phyloP scores from a whole-genome alignment of 441 rosid species.

The Gossypium aridum region DNA sequence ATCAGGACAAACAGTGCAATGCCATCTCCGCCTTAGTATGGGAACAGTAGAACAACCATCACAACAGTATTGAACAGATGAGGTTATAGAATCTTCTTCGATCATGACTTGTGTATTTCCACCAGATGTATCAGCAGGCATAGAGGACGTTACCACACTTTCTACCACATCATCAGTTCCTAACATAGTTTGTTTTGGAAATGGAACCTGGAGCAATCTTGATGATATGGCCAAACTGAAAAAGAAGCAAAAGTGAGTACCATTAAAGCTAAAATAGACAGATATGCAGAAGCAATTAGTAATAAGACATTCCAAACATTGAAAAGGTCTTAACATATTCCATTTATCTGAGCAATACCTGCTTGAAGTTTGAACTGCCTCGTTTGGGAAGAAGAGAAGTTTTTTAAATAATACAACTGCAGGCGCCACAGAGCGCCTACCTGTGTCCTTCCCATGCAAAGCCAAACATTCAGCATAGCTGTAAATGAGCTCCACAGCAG shows the following conservation, averaged over 20 bases:
- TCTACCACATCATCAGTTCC: slow-evolving; percentile 83
- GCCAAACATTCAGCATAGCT: slow-evolving; percentile 98
- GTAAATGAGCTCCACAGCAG: slow-evolving; percentile 92
- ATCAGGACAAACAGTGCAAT: slow-evolving; percentile 98
- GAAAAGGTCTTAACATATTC: neutral
- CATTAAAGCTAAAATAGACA: slow-evolving; percentile 11
- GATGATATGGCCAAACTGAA: slow-evolving; percentile 98
- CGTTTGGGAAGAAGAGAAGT: slow-evolving; percentile 74
- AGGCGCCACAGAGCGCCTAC: slow-evolving; percentile 73
- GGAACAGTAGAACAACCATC: slow-evolving; percentile 99
- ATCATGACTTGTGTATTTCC: slow-evolving; percentile 81
- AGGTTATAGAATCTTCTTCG: slow-evolving; percentile 95
- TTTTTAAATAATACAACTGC: slow-evolving; percentile 85
- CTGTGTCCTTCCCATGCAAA: slow-evolving; percentile 69
- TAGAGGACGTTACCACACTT: slow-evolving; percentile 47
- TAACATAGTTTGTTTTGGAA: slow-evolving; percentile 97
- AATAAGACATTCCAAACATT: neutral
- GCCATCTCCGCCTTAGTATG: slow-evolving; percentile 97
- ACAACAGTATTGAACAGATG: slow-evolving; percentile 99
- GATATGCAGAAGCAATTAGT: slow-evolving; percentile 2
- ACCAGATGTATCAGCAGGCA: slow-evolving; percentile 55
- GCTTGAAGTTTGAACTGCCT: slow-evolving; percentile 98
- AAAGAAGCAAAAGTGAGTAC: slow-evolving; percentile 20
- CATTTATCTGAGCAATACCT: slow-evolving; percentile 43
- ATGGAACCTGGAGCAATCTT: slow-evolving; percentile 98